These are phyloP conservation scores for Fragosphaeria purpurea DNA, from an alignment of 2,329 filamentous ascomycete genomes.

Conservation along the genomic window DNA sequence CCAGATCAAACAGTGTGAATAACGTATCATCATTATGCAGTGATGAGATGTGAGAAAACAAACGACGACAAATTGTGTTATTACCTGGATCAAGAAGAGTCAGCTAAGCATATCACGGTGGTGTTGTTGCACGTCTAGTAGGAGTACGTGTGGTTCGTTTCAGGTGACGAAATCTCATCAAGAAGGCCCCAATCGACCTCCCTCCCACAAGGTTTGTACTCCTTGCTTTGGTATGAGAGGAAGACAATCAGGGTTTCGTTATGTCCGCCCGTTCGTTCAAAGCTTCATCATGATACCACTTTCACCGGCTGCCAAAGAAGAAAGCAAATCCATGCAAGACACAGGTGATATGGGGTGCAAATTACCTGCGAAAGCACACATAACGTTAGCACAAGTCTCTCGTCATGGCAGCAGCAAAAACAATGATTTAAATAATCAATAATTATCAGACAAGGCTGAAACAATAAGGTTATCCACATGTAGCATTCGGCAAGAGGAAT, in stretches of 20 bases:
- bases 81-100: constrained; percentile 20
- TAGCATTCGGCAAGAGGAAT: constrained; percentile 60
- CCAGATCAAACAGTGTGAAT: constrained; percentile 53
- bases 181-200: constrained; percentile 38
- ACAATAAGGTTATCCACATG: constrained; percentile 49
- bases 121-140: neutral
- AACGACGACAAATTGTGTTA: neutral
- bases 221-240: constrained; percentile 42
- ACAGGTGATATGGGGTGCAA: neutral
- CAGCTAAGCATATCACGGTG: constrained; percentile 10
- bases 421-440: constrained; percentile 11
- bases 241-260: constrained; percentile 41
- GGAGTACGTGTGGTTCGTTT: constrained; percentile 20
- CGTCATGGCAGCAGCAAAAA: constrained; percentile 2
- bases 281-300: constrained; percentile 44
- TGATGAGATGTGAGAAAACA: constrained; percentile 3
- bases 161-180: constrained; percentile 60
- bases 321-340: constrained; percentile 18
- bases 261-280: constrained; percentile 65
- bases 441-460: constrained; percentile 59
- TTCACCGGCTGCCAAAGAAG: constrained; percentile 12
- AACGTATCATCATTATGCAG: constrained; percentile 40
- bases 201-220: constrained; percentile 52
- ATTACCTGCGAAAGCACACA: constrained; percentile 10
- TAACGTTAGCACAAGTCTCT: constrained; percentile 11